A percentile compares a stretch with the other conserved stretches of the same genome.
Conservation (phyloP, 129 eudicot genomes). For the Escallonia herrerae region DNA sequence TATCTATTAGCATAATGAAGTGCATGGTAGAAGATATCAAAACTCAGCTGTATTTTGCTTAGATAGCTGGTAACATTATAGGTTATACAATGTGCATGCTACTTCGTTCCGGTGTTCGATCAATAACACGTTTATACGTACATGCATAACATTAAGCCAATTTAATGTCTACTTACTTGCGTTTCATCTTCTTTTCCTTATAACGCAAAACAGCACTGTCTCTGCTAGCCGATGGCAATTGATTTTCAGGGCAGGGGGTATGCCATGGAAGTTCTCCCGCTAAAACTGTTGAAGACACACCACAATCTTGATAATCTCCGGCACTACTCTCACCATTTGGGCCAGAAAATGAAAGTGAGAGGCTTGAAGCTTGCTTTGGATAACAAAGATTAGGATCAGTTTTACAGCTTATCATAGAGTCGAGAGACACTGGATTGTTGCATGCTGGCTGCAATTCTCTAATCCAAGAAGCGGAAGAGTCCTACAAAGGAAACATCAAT, state of each 20-base stretch:
- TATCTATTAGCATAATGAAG: too few species aligned
- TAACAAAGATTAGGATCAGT: conserved; percentile 62
- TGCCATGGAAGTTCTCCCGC: conserved; percentile 47
- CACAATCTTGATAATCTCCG: conserved; percentile 89
- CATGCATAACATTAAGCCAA: not conserved
- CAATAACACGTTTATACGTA: too few species aligned
- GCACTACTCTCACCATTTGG: conserved; percentile 70
- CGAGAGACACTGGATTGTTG: conserved; percentile 79
- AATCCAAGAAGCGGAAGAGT: conserved; percentile 37
- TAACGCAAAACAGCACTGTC: conserved; percentile 59
- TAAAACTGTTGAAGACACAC: conserved; percentile 54
- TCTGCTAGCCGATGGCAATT: conserved; percentile 29
- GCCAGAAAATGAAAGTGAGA: conserved; percentile 77
- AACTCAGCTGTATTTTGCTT: too few species aligned
- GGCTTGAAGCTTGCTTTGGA: conserved; percentile 45
- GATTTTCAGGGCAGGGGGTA: conserved; percentile 18
- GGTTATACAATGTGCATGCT: too few species aligned
- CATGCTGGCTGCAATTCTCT: conserved; percentile 42
- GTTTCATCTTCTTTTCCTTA: conserved; percentile 56
- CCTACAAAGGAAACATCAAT: conserved; percentile 28
- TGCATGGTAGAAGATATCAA: too few species aligned
- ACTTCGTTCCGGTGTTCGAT: too few species aligned
- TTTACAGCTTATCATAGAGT: conserved; percentile 68
- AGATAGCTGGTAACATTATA: too few species aligned
- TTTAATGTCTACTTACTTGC: conserved; percentile 42